These are phyloP conservation scores for Novymonas esmeraldas DNA, from an alignment of 208 protist species.

Conservation along the genomic window DNA sequence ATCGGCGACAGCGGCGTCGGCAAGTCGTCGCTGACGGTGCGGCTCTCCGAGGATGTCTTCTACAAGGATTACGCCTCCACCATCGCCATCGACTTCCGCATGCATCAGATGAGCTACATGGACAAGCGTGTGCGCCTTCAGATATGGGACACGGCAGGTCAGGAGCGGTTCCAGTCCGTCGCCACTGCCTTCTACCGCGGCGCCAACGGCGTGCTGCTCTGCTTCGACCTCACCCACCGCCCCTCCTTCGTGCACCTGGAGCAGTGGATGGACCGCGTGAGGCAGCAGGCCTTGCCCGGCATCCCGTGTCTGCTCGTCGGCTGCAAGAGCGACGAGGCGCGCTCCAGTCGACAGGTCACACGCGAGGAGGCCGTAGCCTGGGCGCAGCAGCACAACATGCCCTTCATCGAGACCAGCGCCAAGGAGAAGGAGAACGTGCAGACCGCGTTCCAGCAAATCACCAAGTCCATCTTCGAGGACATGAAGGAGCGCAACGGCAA, in stretches of 20 bases:
- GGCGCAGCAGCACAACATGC: slow-evolving; percentile 87
- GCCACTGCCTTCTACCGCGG: slow-evolving; percentile 94
- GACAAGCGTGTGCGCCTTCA: slow-evolving; percentile 91
- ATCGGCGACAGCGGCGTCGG: slow-evolving; percentile 93
- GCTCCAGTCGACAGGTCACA: slow-evolving; percentile 77
- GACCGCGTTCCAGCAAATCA: slow-evolving; percentile 92
- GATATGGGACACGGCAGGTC: slow-evolving; percentile 93
- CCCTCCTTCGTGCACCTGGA: slow-evolving; percentile 96
- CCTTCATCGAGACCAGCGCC: slow-evolving; percentile 90
- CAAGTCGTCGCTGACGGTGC: slow-evolving; percentile 90
- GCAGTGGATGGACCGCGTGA: slow-evolving; percentile 98
- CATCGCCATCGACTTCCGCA: slow-evolving; percentile 91
- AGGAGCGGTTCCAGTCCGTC: slow-evolving; percentile 93
- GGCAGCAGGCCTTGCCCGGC: slow-evolving; percentile 89
- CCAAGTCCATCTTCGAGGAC: slow-evolving; percentile 87
- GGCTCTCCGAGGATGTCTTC: slow-evolving; percentile 93
- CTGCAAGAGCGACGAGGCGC: slow-evolving; percentile 97
- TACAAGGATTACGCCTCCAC: slow-evolving; percentile 91
- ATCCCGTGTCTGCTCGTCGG: slow-evolving; percentile 95
- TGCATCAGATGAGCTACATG: slow-evolving; percentile 92
- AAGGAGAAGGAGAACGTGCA: slow-evolving; percentile 94
- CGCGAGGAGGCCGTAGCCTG: slow-evolving; percentile 85
- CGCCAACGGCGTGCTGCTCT: slow-evolving; percentile 94
- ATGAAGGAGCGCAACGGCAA: slow-evolving; percentile 88
- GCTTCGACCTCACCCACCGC: slow-evolving; percentile 98